Conservation (phyloP, 352 stramenopile genomes). For the Discostella stelligera region DNA sequence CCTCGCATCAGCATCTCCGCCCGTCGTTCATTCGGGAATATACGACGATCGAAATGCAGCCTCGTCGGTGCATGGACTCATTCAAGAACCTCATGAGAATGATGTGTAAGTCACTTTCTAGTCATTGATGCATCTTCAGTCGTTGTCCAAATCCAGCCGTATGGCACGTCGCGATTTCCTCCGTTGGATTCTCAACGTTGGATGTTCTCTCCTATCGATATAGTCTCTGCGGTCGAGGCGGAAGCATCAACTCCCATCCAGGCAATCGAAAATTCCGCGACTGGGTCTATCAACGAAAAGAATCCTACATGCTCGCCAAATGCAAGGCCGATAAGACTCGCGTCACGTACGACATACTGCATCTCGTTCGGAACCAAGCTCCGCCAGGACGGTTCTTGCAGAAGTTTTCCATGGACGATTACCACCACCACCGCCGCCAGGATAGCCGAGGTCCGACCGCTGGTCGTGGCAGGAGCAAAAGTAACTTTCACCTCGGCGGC, state of each 20-base stretch:
- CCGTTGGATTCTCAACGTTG: too few relatives aligned
- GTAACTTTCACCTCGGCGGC: neutral
- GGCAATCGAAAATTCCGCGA: constrained; percentile 74
- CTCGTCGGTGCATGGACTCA: constrained; percentile 2
- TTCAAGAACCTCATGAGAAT: constrained; percentile 38
- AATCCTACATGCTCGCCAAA: constrained; percentile 69
- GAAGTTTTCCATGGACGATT: constrained; percentile 1
- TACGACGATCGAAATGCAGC: neutral
- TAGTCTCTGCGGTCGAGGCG: constrained; percentile 72
- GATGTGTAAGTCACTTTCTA: constrained; percentile 44
- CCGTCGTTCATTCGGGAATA: neutral
- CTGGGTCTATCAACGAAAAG: constrained; percentile 67
- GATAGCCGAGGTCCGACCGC: constrained; percentile 3
- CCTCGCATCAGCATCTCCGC: neutral
- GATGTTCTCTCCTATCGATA: neutral
- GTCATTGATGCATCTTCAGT: neutral
- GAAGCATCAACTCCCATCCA: constrained; percentile 72
- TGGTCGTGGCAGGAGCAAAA: constrained; percentile 17
- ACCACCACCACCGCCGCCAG: too few relatives aligned
- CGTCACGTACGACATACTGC: constrained; percentile 65
- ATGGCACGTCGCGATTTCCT: too few relatives aligned
- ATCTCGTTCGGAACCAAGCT: constrained; percentile 42
- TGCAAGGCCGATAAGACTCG: constrained; percentile 71
- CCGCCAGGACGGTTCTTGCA: constrained; percentile 74
- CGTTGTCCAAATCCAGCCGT: neutral